phyloP scores from a whole-genome alignment of 2,329 filamentous ascomycete species.

The Microcyclospora tardicrescens region DNA sequence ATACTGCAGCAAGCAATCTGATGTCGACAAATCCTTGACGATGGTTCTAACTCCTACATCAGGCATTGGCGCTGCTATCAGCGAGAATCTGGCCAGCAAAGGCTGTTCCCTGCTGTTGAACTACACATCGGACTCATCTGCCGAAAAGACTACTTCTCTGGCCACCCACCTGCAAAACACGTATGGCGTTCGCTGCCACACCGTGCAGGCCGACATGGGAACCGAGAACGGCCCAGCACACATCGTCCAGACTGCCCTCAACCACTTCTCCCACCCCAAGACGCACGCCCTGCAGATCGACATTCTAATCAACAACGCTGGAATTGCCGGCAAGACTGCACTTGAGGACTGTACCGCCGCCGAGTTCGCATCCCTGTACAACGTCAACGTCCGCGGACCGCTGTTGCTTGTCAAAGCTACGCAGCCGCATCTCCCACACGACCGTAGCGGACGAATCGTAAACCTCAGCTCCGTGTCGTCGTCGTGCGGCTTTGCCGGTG shows the following conservation, averaged over 20 bases:
- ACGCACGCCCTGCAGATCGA: slow-evolving; percentile 55
- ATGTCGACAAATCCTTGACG: not conserved
- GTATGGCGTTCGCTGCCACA: slow-evolving; percentile 47
- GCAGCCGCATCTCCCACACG: slow-evolving; percentile 53
- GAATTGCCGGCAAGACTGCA: slow-evolving; percentile 50
- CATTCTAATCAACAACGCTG: slow-evolving; percentile 81
- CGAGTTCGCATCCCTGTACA: slow-evolving; percentile 61
- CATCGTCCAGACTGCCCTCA: slow-evolving; percentile 46
- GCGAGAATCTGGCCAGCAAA: slow-evolving; percentile 56
- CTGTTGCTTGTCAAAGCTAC: slow-evolving; percentile 64
- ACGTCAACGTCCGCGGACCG: slow-evolving; percentile 71
- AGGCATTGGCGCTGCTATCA: slow-evolving; percentile 59
- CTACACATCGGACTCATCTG: slow-evolving; percentile 54
- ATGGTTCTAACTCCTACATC: not conserved
- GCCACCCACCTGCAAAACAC: slow-evolving; percentile 41
- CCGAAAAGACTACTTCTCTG: slow-evolving; percentile 38
- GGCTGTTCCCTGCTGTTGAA: slow-evolving; percentile 57
- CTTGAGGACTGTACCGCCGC: slow-evolving; percentile 49
- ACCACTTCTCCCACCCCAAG: slow-evolving; percentile 44
- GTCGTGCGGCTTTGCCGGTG: slow-evolving; percentile 43
- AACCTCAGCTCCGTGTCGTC: slow-evolving; percentile 49
- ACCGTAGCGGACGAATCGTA: slow-evolving; percentile 53
- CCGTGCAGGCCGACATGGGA: slow-evolving; percentile 60
- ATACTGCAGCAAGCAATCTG: not conserved
- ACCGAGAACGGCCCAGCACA: slow-evolving; percentile 46